These are phyloP conservation scores for Hypericum androsaemum DNA, from an alignment of 345 rosid species.

Conservation along the genomic window DNA sequence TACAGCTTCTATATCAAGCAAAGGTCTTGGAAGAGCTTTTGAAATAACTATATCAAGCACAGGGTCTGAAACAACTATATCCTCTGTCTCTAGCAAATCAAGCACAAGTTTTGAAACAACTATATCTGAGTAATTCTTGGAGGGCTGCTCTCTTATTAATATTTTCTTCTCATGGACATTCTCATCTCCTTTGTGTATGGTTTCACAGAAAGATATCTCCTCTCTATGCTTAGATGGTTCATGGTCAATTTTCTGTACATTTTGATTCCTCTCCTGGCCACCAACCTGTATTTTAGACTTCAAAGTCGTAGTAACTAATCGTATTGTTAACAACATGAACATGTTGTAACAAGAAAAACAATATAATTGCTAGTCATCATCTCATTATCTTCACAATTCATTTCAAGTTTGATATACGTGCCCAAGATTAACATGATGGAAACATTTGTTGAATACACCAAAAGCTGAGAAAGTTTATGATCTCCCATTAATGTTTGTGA, in stretches of 20 bases:
- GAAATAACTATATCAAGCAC: no score
- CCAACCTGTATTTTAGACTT: no score
- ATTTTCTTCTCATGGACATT: slow-evolving; percentile 23
- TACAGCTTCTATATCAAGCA: no score
- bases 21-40: no score
- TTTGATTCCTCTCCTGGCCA: slow-evolving; percentile 51
- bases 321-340: no score
- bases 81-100: slow-evolving; percentile 44
- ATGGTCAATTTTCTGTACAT: slow-evolving; percentile 25
- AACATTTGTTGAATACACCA: slow-evolving; percentile 55
- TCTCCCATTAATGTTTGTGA: slow-evolving; percentile 79
- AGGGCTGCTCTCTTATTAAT: slow-evolving; percentile 20
- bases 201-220: slow-evolving; percentile 28
- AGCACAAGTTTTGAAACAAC: slow-evolving; percentile 30
- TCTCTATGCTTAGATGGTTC: slow-evolving; percentile 30
- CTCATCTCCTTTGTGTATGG: slow-evolving; percentile 24
- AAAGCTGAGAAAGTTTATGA: slow-evolving; percentile 60
- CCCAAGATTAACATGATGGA: slow-evolving; percentile 66
- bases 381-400: slow-evolving; percentile 85
- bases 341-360: slow-evolving; percentile 39
- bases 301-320: no score
- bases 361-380: slow-evolving; percentile 62
- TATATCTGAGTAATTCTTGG: slow-evolving; percentile 28
- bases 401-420: slow-evolving; percentile 62
- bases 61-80: no score